These are phyloP conservation scores for Pythium dissotocum DNA, from an alignment of 352 stramenopile species.

Conservation along the genomic window DNA sequence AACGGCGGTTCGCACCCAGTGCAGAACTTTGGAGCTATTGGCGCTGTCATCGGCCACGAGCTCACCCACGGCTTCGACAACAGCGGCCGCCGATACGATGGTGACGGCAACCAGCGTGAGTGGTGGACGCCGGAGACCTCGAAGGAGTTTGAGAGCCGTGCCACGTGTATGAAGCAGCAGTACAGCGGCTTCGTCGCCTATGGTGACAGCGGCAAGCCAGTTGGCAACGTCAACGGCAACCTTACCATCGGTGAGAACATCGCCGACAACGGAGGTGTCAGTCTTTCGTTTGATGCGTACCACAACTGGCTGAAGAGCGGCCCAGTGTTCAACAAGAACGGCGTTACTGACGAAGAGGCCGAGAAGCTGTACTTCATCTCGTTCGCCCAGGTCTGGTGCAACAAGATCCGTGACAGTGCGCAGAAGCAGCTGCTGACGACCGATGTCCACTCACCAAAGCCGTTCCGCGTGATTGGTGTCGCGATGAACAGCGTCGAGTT, in stretches of 20 bases:
- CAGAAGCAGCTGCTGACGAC: conserved; percentile 36
- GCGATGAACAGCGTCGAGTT: conserved; percentile 31
- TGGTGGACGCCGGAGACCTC: conserved; percentile 89
- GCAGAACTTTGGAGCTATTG: conserved; percentile 91
- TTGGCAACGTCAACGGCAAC: conserved; percentile 58
- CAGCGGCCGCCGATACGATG: conserved; percentile 84
- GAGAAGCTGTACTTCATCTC: conserved; percentile 62
- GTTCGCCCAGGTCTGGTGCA: conserved; percentile 66
- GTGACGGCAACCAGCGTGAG: conserved; percentile 84
- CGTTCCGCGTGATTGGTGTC: conserved; percentile 28
- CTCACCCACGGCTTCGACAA: conserved; percentile 95
- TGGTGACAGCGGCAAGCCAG: conserved; percentile 35
- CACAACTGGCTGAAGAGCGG: conserved; percentile 28
- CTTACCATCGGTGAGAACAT: conserved; percentile 78
- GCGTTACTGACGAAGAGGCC: conserved; percentile 23
- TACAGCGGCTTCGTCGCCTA: conserved; percentile 33
- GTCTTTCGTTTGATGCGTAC: conserved; percentile 62
- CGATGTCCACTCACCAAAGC: conserved; percentile 45
- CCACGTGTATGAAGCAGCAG: conserved; percentile 55
- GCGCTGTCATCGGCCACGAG: conserved; percentile 92
- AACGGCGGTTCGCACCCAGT: conserved; percentile 70
- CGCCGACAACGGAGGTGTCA: conserved; percentile 68
- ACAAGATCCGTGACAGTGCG: conserved; percentile 42
- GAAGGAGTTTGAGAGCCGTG: conserved; percentile 64
- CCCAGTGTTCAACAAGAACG: conserved; percentile 5